phyloP scores from a whole-genome alignment of 257 asterid species.

The Ilex asprella region DNA sequence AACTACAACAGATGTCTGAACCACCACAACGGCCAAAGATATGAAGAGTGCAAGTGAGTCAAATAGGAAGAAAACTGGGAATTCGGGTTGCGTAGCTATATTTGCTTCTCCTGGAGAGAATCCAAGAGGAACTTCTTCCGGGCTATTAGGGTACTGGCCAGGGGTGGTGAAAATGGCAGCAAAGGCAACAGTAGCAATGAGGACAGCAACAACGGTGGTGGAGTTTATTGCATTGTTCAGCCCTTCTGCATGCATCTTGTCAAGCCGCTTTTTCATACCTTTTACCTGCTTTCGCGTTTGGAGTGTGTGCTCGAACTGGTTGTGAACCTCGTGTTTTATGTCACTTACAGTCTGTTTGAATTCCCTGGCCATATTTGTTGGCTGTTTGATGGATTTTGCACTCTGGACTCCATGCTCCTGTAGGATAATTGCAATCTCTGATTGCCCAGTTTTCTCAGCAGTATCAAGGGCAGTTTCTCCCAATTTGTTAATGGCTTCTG shows the following conservation, averaged over 20 bases:
- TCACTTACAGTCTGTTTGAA: slow-evolving; percentile 69
- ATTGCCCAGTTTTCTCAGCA: slow-evolving; percentile 46
- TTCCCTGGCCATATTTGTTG: slow-evolving; percentile 33
- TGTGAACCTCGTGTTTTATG: slow-evolving; percentile 64
- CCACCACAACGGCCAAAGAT: slow-evolving; percentile 75
- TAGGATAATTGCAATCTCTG: slow-evolving; percentile 36
- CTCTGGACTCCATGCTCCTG: slow-evolving; percentile 43
- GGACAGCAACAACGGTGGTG: slow-evolving; percentile 71
- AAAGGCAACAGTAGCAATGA: slow-evolving; percentile 70
- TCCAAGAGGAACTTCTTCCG: slow-evolving; percentile 20
- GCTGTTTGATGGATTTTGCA: slow-evolving; percentile 36
- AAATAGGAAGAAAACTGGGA: slow-evolving; percentile 47
- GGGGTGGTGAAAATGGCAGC: slow-evolving; percentile 75
- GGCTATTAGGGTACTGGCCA: slow-evolving; percentile 48
- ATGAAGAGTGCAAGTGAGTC: slow-evolving; percentile 75
- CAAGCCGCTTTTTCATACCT: slow-evolving; percentile 54
- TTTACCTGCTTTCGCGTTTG: slow-evolving; percentile 49
- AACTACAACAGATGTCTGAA: slow-evolving; percentile 68
- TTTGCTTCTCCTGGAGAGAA: slow-evolving; percentile 51
- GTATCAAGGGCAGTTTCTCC: slow-evolving; percentile 70
- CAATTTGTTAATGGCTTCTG: slow-evolving; percentile 55
- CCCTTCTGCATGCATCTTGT: slow-evolving; percentile 71
- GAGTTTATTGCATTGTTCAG: slow-evolving; percentile 75
- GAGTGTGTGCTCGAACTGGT: slow-evolving; percentile 62
- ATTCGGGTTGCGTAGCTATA: slow-evolving; percentile 43